These are phyloP conservation scores for Daldinia eschscholtzii DNA, from an alignment of 2,329 filamentous ascomycete species.

Conservation along the genomic window DNA sequence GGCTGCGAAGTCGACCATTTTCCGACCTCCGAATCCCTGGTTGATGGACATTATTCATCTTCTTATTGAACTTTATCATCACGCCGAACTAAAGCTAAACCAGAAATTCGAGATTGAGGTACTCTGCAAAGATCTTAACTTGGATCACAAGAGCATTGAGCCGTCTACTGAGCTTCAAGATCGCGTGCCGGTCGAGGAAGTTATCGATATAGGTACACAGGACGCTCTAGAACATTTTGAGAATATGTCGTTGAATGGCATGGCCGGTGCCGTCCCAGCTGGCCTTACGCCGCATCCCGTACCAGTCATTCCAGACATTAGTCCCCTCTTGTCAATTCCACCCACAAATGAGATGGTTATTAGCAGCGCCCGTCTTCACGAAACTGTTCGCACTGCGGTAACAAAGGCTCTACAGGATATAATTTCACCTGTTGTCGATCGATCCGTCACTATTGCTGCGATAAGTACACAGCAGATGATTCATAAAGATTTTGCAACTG, in stretches of 20 bases:
- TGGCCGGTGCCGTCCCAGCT: constrained; percentile 75
- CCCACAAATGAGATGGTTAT: constrained; percentile 84
- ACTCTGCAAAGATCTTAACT: constrained; percentile 87
- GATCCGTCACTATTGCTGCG: constrained; percentile 96
- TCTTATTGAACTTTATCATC: constrained; percentile 92
- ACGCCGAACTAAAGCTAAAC: constrained; percentile 93
- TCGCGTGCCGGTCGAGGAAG: constrained; percentile 73
- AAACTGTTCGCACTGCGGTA: constrained; percentile 87
- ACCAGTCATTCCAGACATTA: constrained; percentile 85
- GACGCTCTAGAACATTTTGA: constrained; percentile 86
- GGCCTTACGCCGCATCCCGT: constrained; percentile 83
- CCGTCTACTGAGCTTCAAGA: constrained; percentile 89
- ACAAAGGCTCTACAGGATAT: constrained; percentile 94
- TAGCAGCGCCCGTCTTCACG: constrained; percentile 73
- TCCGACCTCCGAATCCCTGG: constrained; percentile 96
- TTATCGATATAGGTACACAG: constrained; percentile 69
- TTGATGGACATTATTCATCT: constrained; percentile 94
- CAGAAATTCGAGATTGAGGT: constrained; percentile 99
- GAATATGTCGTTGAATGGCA: constrained; percentile 80
- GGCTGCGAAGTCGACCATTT: constrained; percentile 86
- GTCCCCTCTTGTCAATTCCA: constrained; percentile 82
- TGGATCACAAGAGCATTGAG: constrained; percentile 94
- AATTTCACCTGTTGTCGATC: constrained; percentile 95
- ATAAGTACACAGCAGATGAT: constrained; percentile 97
- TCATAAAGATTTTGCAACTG: constrained; percentile 94